These are phyloP conservation scores for Alternaria solani DNA, from an alignment of 2,329 filamentous ascomycete genomes.

Conservation along the genomic window DNA sequence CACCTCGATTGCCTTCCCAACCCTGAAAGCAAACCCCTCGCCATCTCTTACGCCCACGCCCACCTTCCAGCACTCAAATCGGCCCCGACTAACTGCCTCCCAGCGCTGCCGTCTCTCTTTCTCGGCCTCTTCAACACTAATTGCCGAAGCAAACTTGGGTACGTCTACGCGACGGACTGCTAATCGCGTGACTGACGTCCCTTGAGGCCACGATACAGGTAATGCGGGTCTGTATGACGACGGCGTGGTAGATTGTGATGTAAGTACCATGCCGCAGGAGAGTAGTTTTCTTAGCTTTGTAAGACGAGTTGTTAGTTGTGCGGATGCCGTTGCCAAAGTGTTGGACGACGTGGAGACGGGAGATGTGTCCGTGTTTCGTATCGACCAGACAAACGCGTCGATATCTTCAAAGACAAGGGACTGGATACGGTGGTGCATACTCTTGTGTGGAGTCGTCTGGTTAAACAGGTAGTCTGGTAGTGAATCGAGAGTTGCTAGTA, in stretches of 20 bases:
- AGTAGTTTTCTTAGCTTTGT: conserved; percentile 16
- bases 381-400: conserved; percentile 55
- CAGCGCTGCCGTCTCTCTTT: conserved; percentile 46
- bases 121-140: conserved; percentile 51
- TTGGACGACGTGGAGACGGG: conserved; percentile 2
- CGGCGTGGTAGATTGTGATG: conserved; percentile 21
- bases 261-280: conserved; percentile 22
- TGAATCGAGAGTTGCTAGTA: conserved; percentile 59
- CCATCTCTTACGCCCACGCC: conserved; percentile 19
- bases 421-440: conserved; percentile 56
- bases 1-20: conserved; percentile 27
- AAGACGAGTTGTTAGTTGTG: conserved; percentile 23
- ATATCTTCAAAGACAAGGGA: conserved; percentile 64
- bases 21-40: conserved; percentile 41
- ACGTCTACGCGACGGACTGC: conserved; percentile 46
- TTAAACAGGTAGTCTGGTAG: conserved; percentile 62
- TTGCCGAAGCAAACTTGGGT: conserved; percentile 47
- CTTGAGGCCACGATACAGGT: conserved; percentile 43
- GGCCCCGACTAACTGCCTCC: conserved; percentile 47
- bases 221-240: conserved; percentile 23
- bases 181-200: conserved; percentile 41
- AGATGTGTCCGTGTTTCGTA: conserved; percentile 12
- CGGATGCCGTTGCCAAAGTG: conserved; percentile 24
- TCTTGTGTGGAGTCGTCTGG: conserved; percentile 56
- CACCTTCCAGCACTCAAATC: conserved; percentile 48